Percentiles rank a stretch among this genome's conserved stretches.
These are phyloP conservation scores for Candida qinlingensis DNA, from an alignment of 805 yeast species.

Conservation along the genomic window DNA sequence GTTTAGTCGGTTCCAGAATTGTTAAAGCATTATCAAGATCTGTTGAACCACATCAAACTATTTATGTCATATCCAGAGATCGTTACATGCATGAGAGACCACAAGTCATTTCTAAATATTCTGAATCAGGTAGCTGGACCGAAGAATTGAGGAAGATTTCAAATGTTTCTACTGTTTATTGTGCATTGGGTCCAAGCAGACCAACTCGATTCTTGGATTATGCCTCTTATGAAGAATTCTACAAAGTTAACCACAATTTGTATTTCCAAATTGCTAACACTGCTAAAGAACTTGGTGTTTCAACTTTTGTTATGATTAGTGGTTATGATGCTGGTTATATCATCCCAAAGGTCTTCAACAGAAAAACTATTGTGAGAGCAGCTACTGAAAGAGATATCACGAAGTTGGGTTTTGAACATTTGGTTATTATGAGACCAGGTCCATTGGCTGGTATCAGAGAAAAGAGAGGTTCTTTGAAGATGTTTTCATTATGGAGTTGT, in stretches of 20 bases:
- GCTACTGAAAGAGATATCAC: slow-evolving; percentile 10
- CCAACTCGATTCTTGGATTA: slow-evolving; percentile 4
- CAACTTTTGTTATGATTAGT: slow-evolving; percentile 11
- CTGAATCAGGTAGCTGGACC: slow-evolving; percentile 12
- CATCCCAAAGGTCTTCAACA: slow-evolving; percentile 6
- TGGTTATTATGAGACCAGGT: slow-evolving; percentile 12
- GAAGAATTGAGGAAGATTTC: slow-evolving; percentile 8
- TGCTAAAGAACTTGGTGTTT: slow-evolving; percentile 9
- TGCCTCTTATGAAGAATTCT: slow-evolving; percentile 3
- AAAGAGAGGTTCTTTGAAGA: slow-evolving; percentile 8
- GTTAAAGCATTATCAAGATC: slow-evolving; percentile 10
- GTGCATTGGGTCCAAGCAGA: slow-evolving; percentile 14
- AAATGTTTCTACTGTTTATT: slow-evolving; percentile 11
- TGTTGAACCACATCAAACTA: slow-evolving; percentile 1
- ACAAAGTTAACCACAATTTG: slow-evolving; percentile 11
- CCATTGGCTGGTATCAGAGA: slow-evolving; percentile 14
- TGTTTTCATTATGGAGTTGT: slow-evolving; percentile 9
- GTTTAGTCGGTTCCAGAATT: slow-evolving; percentile 12
- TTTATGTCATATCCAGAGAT: slow-evolving; percentile 10
- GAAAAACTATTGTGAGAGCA: slow-evolving; percentile 9
- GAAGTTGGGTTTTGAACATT: slow-evolving; percentile 5
- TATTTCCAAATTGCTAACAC: slow-evolving; percentile 11
- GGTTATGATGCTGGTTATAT: slow-evolving; percentile 3
- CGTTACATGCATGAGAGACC: slow-evolving; percentile 5
- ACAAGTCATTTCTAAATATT: slow-evolving; percentile 8